Base-by-base conservation (phyloP, 2,329 filamentous ascomycete genomes). In the Ceratocystis papillata region DNA sequence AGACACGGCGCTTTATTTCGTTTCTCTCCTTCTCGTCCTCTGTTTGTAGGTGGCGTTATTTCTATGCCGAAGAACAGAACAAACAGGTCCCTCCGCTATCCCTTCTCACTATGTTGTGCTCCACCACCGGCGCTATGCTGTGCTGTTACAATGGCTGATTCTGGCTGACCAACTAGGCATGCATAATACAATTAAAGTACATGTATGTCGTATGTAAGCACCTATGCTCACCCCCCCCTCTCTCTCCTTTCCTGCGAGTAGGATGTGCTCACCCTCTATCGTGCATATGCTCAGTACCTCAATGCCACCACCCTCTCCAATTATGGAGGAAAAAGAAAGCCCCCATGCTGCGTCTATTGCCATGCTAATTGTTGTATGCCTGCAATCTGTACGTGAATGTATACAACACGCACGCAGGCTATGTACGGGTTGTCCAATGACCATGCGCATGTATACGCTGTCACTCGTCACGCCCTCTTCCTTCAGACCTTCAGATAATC, bases 181-280 rank as follows among this genome's bases (percentile, higher is more conserved):
- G n/a, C 22, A 50, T 22, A 50, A n/a, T 10, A n/a, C 17, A 50
- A n/a, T 22, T 50, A n/a, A 22, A 50, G 15, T 33, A 28, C 28
- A 22, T 57, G 53, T 30, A 28, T 55, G 50, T 20, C 3, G 50
- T 30, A 17, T n/a, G 4, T 22, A 50, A n/a, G 8, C 25, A 12
- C 10, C 6, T 15, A 30, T 57, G 17, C 25, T 30, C 53, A 37
- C 53, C 25, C 53, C 28, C 12, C 25, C 3, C 20, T n/a, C 20
- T 28, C 48, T 59, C 53, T 20, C 53, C 53, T 59, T 17, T 59
- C 53, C 28, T 59, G 53, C 28, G n/a, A n/a, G 53, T n/a, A 59
- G 53, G 28, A 59, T 59, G 28, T 59, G 33, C 53, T 59, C 53
- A 59, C 53, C 53, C 53, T 59, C 15, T 59, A 59, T 59, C 53